These are phyloP conservation scores for Tritrichomonas foetus DNA, from an alignment of 208 protist genomes.

Conservation along the genomic window DNA sequence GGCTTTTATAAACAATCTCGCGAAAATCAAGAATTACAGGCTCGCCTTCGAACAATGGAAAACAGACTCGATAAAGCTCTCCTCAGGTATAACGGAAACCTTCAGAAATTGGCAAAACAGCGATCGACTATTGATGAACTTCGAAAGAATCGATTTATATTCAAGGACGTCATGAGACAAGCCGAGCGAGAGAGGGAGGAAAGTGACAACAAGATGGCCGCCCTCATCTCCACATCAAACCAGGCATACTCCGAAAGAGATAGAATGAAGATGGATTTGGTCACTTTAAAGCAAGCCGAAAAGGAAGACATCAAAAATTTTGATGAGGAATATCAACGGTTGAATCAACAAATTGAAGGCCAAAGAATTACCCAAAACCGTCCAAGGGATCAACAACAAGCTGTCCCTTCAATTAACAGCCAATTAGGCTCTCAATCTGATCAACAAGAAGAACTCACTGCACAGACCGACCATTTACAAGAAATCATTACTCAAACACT, in stretches of 20 bases:
- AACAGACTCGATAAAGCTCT: neutral
- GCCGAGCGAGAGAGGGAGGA: no score
- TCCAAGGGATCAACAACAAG: neutral
- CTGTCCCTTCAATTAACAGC: neutral
- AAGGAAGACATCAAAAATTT: neutral
- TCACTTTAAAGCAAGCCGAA: neutral
- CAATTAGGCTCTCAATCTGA: neutral
- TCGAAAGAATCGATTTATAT: neutral
- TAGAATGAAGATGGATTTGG: neutral
- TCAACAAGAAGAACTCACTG: neutral
- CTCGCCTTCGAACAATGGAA: neutral
- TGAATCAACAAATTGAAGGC: neutral
- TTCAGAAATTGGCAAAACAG: neutral
- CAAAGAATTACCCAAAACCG: neutral
- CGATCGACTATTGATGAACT: neutral
- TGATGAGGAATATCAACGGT: neutral
- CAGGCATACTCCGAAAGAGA: neutral
- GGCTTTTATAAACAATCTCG: neutral
- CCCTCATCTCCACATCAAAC: neutral
- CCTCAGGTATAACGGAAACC: neutral
- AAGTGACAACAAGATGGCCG: neutral
- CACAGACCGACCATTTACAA: neutral
- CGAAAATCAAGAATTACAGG: neutral
- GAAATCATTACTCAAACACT: neutral
- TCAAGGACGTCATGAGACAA: neutral